These are phyloP conservation scores for Chaetomium tenue DNA, from an alignment of 495 filamentous ascomycete genomes.

Conservation along the genomic window DNA sequence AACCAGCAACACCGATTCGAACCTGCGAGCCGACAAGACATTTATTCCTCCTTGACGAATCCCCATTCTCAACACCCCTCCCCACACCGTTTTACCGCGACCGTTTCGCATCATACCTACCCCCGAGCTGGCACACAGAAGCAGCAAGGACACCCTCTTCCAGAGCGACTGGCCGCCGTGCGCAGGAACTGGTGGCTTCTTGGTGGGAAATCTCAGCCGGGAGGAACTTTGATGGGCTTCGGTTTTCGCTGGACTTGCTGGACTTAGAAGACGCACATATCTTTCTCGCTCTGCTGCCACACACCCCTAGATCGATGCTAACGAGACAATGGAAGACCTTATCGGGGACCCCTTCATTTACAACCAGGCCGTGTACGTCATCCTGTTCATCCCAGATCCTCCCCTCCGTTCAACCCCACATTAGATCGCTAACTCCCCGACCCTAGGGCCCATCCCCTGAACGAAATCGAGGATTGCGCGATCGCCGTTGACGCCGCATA, in stretches of 20 bases:
- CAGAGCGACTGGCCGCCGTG: slow-evolving; percentile 11
- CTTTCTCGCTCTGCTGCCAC: slow-evolving; percentile 6
- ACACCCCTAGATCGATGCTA: slow-evolving; percentile 23
- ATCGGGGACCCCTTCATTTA: slow-evolving; percentile 48
- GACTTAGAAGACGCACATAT: background rate
- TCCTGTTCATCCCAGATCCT: background rate
- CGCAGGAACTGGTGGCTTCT: slow-evolving; percentile 8
- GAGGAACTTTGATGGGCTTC: background rate
- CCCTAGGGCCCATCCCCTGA: slow-evolving; percentile 37
- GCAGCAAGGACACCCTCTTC: slow-evolving; percentile 10
- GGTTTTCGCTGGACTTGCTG: too few relatives aligned
- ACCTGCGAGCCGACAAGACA: background rate
- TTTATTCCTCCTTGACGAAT: background rate
- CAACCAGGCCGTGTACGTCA: slow-evolving; percentile 45
- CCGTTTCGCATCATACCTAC: slow-evolving; percentile 7
- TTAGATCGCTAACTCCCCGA: slow-evolving; percentile 10
- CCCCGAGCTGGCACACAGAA: background rate
- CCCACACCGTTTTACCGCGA: background rate
- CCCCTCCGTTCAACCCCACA: background rate
- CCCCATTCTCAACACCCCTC: background rate
- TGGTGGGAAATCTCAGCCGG: background rate
- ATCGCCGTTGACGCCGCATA: slow-evolving; percentile 88
- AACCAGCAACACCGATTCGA: background rate
- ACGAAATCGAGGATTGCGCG: slow-evolving; percentile 62
- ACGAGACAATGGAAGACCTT: slow-evolving; percentile 35